Conservation (phyloP, 2,329 filamentous ascomycete genomes). For the Ophiocordyceps australis region DNA sequence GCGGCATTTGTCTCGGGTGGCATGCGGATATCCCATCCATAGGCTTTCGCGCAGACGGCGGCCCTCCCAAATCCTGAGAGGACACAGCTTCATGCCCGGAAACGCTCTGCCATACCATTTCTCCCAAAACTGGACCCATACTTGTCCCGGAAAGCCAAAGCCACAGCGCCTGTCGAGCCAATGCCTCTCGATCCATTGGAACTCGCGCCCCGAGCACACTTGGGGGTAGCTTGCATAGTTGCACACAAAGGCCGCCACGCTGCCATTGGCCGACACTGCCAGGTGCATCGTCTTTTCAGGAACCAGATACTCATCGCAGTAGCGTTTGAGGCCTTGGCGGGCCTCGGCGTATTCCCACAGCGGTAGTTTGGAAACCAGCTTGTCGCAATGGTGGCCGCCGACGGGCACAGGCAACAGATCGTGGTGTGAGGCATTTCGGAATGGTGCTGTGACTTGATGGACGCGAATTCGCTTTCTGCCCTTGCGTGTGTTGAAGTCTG, state of each 20-base stretch:
- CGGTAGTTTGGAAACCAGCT: background rate
- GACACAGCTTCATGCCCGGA: constrained; percentile 1
- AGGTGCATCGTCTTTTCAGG: background rate
- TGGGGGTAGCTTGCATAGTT: background rate
- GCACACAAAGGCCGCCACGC: constrained; percentile 1
- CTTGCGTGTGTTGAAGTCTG: background rate
- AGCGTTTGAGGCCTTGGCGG: background rate
- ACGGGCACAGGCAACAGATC: constrained; percentile 1
- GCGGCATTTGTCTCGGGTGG: too few species aligned
- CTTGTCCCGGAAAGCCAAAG: background rate
- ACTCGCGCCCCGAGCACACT: constrained; percentile 1
- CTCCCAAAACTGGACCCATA: background rate
- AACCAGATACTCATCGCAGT: constrained; percentile 1
- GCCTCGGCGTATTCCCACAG: background rate
- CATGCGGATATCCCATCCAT: too few species aligned
- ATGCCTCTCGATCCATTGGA: background rate
- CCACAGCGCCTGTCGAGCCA: constrained; percentile 1
- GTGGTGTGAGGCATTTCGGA: too few species aligned
- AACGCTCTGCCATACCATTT: constrained; percentile 2
- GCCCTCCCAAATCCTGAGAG: too few species aligned
- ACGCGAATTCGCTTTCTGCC: background rate
- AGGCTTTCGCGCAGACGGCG: too few species aligned
- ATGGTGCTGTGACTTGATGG: too few species aligned
- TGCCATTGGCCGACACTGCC: constrained; percentile 1
- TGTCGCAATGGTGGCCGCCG: background rate